Percentiles rank a stretch among this genome's conserved stretches.
These are phyloP conservation scores for Leucaena leucocephala DNA, from an alignment of 306 rosid genomes.

Conservation along the genomic window DNA sequence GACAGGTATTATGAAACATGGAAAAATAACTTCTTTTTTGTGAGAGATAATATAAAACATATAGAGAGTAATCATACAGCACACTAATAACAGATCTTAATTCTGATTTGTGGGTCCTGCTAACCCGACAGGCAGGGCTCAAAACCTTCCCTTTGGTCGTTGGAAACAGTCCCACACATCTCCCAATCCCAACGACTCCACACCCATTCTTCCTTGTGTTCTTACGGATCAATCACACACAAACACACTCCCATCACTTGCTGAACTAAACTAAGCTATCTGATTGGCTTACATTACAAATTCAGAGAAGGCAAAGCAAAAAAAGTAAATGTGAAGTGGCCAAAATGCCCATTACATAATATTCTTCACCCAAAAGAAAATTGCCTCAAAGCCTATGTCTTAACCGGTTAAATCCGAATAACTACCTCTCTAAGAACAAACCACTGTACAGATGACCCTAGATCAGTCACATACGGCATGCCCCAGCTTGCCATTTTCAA, in stretches of 20 bases:
- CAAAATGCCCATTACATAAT: slow-evolving; percentile 25
- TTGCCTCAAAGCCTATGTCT: slow-evolving; percentile 38
- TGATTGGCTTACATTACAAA: slow-evolving; percentile 49
- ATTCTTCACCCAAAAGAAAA: slow-evolving; percentile 27
- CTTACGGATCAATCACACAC: slow-evolving; percentile 1
- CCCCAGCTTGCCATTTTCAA: slow-evolving; percentile 35
- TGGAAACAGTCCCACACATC: slow-evolving; percentile 58
- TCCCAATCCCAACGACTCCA: slow-evolving; percentile 69
- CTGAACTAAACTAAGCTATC: slow-evolving; percentile 32
- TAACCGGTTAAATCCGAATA: slow-evolving; percentile 43
- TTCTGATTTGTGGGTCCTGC: slow-evolving; percentile 90
- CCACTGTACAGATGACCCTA: slow-evolving; percentile 64
- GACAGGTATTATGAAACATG: neutral
- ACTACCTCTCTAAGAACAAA: slow-evolving; percentile 50
- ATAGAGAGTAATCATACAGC: slow-evolving; percentile 51
- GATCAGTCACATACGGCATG: slow-evolving; percentile 51
- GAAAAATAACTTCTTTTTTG: neutral
- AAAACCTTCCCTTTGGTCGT: slow-evolving; percentile 64
- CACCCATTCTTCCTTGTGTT: slow-evolving; percentile 39
- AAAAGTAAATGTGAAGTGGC: slow-evolving; percentile 58
- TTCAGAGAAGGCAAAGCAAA: slow-evolving; percentile 47
- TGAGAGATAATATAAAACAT: neutral
- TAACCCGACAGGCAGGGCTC: slow-evolving; percentile 60
- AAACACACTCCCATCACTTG: slow-evolving; percentile 29
- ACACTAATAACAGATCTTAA: slow-evolving; percentile 76